Evolutionary conservation across 2,329 filamentous ascomycete genomes (phyloP).

Genomic region (Raffaelea ambrosiae): DNA sequence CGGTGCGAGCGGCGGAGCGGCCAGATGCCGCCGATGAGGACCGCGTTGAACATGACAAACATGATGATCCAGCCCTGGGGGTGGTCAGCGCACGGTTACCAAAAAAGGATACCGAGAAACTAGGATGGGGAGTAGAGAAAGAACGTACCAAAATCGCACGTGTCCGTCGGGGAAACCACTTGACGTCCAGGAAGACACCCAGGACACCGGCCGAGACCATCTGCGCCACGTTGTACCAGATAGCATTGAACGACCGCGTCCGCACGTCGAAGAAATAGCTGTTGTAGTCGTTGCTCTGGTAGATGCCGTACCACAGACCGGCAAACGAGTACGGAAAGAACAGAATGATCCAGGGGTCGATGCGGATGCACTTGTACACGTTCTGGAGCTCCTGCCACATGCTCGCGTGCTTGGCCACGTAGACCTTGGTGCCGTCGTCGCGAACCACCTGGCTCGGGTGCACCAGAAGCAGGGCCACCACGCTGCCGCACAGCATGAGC

Average conservation of each 20-base stretch:
- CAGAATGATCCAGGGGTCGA: background rate
- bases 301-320: background rate
- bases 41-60: background rate
- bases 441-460: background rate
- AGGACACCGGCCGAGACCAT: background rate
- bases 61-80: background rate
- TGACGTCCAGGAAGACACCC: background rate
- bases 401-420: background rate
- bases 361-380: background rate
- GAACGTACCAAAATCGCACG: no score
- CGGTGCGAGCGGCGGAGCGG: background rate
- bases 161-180: background rate
- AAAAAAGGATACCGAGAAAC: no score
- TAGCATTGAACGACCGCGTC: background rate
- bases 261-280: background rate
- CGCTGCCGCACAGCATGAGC: conserved; percentile 42
- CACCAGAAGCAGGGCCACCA: background rate
- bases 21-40: background rate
- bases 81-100: no score
- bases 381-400: background rate
- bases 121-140: no score
- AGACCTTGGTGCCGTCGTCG: background rate
- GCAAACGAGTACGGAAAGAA: background rate
- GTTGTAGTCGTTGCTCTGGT: background rate
- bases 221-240: background rate